Conservation (phyloP, 352 stramenopile genomes). For the Aphanomyces invadans region DNA sequence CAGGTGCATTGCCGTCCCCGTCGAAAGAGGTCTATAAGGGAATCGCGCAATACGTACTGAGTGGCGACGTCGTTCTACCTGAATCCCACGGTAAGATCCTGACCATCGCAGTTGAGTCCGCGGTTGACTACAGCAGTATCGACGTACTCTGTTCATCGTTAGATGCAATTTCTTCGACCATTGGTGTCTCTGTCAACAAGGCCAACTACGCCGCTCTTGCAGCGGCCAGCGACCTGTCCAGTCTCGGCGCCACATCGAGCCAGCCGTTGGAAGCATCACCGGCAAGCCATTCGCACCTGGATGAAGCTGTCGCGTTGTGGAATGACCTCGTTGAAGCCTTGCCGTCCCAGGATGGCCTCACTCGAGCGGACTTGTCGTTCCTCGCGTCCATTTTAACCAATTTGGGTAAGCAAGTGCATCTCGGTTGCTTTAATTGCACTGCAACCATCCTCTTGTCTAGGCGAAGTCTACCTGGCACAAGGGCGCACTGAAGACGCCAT, state of each 20-base stretch:
- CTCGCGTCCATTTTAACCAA: background rate
- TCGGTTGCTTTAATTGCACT: too few species aligned
- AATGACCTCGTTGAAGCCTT: background rate
- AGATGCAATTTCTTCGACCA: too few species aligned
- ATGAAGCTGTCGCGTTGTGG: background rate
- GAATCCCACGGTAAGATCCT: background rate
- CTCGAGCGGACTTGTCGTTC: background rate
- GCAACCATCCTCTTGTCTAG: background rate
- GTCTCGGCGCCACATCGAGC: background rate
- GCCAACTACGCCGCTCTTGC: background rate
- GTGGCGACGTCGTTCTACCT: background rate
- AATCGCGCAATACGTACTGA: background rate
- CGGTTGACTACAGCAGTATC: background rate
- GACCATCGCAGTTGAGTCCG: background rate
- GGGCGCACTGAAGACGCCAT: conserved; percentile 7
- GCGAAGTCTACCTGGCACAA: conserved; percentile 12
- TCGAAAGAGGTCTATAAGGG: background rate
- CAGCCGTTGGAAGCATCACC: too few species aligned
- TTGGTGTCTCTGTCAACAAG: background rate
- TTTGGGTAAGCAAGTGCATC: background rate
- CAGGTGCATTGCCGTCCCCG: background rate
- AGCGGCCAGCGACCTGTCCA: background rate
- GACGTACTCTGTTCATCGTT: too few species aligned
- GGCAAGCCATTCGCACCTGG: background rate
- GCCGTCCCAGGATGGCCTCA: background rate